phyloP scores from a whole-genome alignment of 306 rosid genomes.

The Gynostemma pentaphyllum region DNA sequence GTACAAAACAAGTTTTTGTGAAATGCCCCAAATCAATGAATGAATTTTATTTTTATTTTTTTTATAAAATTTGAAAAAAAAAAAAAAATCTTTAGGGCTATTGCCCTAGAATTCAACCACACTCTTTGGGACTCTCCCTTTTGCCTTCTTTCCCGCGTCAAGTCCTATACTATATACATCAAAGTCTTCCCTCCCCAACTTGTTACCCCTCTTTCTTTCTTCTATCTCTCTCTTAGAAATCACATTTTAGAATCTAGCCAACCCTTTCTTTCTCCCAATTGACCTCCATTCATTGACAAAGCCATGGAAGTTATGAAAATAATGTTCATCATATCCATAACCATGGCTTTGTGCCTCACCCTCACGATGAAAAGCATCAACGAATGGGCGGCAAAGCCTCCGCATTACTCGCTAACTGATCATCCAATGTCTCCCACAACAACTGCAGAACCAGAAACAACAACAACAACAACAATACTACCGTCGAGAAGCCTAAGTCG shows the following conservation, averaged over 20 bases:
- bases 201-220: slow-evolving; percentile 4
- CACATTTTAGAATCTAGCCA: neutral
- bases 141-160: slow-evolving; percentile 64
- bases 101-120: slow-evolving; percentile 18
- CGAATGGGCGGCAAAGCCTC: neutral
- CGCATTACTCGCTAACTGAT: neutral
- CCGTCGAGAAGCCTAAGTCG: slow-evolving; percentile 56
- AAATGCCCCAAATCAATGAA: slow-evolving; percentile 16
- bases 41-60: slow-evolving; percentile 7
- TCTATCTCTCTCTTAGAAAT: neutral
- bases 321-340: slow-evolving; percentile 39
- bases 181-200: slow-evolving; percentile 21
- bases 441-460: neutral
- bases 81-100: slow-evolving; percentile 12
- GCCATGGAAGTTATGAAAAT: slow-evolving; percentile 57
- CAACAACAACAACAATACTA: slow-evolving; percentile 2
- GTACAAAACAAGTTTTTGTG: slow-evolving; percentile 1
- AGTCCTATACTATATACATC: slow-evolving; percentile 40
- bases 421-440: neutral
- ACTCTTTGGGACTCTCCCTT: slow-evolving; percentile 48
- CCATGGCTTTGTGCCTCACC: slow-evolving; percentile 74
- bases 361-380: slow-evolving; percentile 27
- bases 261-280: neutral
- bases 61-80: no score
- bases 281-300: slow-evolving; percentile 14